These are phyloP conservation scores for Furcasterigmium furcatum DNA, from an alignment of 2,329 filamentous ascomycete species.

Conservation along the genomic window DNA sequence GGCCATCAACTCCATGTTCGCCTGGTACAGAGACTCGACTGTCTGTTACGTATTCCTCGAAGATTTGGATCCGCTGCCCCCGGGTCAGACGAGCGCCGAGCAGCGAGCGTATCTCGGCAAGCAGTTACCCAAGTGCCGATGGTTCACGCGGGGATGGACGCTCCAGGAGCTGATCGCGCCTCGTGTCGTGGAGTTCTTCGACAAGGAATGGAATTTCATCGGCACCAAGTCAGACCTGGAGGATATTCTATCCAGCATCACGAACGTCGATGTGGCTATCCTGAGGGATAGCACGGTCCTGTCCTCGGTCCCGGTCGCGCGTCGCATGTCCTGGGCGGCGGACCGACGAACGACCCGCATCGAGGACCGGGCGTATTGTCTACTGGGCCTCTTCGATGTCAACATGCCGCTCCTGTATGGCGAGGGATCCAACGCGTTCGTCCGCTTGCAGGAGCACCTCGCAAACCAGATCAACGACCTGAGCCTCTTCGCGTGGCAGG, in stretches of 20 bases:
- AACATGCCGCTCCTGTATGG: constrained; percentile 22
- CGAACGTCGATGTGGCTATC: neutral
- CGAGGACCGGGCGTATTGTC: constrained; percentile 20
- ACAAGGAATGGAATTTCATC: neutral
- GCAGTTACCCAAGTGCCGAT: neutral
- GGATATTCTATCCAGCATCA: neutral
- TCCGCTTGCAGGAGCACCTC: constrained; percentile 18
- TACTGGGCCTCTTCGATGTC: constrained; percentile 19
- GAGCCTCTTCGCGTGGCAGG: constrained; percentile 18
- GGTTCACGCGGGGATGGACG: constrained; percentile 1
- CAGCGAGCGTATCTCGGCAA: too few relatives aligned
- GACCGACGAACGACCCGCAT: constrained; percentile 13
- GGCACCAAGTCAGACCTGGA: neutral
- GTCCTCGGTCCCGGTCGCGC: neutral
- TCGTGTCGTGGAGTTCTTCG: neutral
- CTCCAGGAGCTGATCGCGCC: constrained; percentile 1
- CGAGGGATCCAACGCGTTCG: constrained; percentile 9
- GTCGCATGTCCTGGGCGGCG: constrained; percentile 18
- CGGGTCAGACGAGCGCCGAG: neutral
- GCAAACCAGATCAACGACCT: constrained; percentile 13
- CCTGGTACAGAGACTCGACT: constrained; percentile 5
- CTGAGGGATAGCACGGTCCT: neutral
- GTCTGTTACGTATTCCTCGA: constrained; percentile 12
- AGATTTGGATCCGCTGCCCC: neutral
- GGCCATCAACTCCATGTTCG: constrained; percentile 10